These are phyloP conservation scores for Spathaspora sp. DNA, from an alignment of 805 yeast genomes.

Conservation along the genomic window DNA sequence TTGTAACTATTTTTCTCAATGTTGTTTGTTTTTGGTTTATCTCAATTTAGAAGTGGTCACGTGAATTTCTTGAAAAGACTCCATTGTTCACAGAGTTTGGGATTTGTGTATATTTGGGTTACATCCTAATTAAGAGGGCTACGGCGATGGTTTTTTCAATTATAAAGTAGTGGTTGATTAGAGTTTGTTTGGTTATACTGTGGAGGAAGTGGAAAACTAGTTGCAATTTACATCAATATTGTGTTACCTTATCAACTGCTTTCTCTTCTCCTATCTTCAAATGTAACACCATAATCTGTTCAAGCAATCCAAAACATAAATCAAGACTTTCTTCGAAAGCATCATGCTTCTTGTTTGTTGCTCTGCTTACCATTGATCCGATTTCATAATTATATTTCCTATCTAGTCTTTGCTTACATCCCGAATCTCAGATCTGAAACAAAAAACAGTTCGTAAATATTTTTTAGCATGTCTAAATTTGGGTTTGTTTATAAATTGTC, in stretches of 20 bases:
- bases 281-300: no score
- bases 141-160: not conserved
- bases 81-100: not conserved
- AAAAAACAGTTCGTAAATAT: not conserved
- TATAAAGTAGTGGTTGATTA: no score
- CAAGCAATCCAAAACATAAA: not conserved
- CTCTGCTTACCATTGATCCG: not conserved
- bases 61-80: constrained; percentile 7
- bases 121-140: not conserved
- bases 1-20: not conserved
- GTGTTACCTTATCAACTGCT: no score
- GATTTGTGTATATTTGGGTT: not conserved
- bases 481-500: not conserved
- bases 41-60: constrained; percentile 6
- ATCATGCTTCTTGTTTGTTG: not conserved
- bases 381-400: not conserved
- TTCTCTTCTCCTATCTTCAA: not conserved
- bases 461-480: not conserved
- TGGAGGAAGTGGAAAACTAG: no score
- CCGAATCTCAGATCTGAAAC: not conserved
- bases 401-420: not conserved
- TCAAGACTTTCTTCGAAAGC: not conserved
- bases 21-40: constrained; percentile 5
- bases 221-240: no score
- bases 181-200: no score